These are phyloP conservation scores for Dentipellis sp. DNA, from an alignment of 768 basidiomycete species.

Conservation along the genomic window DNA sequence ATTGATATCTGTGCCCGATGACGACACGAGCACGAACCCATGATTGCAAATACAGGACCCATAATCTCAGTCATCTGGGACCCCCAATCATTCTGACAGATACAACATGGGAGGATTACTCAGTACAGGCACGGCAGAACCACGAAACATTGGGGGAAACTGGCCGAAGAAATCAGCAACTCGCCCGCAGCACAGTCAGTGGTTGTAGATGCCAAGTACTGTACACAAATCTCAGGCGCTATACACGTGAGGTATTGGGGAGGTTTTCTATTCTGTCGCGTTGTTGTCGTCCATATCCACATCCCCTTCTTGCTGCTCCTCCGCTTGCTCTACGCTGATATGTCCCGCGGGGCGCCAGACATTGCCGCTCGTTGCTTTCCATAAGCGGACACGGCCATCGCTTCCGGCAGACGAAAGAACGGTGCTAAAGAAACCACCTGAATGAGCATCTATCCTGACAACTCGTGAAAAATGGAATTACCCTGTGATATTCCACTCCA, in stretches of 20 bases:
- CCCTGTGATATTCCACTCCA: constrained; percentile 95
- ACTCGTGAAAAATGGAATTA: constrained; percentile 18
- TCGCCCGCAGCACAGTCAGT: too few species aligned
- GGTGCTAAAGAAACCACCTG: constrained; percentile 39
- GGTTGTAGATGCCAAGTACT: too few species aligned
- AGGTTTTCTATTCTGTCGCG: not conserved
- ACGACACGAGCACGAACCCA: too few species aligned
- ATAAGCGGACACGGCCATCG: constrained; percentile 72
- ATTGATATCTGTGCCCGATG: too few species aligned
- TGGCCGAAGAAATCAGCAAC: too few species aligned
- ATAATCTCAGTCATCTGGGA: too few species aligned
- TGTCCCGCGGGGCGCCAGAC: constrained; percentile 82
- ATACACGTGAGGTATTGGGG: not conserved
- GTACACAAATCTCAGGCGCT: too few species aligned
- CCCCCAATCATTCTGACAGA: too few species aligned
- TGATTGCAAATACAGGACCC: too few species aligned
- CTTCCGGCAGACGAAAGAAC: constrained; percentile 79
- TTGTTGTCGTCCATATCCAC: constrained; percentile 35
- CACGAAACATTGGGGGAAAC: too few species aligned
- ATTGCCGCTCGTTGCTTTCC: constrained; percentile 77
- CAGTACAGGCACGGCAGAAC: too few species aligned
- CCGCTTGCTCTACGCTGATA: constrained; percentile 71
- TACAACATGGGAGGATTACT: too few species aligned
- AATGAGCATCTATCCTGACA: not conserved
- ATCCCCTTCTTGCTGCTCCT: constrained; percentile 35